Conservation (phyloP, 495 filamentous ascomycete species). For the Penicillium paxilli region DNA sequence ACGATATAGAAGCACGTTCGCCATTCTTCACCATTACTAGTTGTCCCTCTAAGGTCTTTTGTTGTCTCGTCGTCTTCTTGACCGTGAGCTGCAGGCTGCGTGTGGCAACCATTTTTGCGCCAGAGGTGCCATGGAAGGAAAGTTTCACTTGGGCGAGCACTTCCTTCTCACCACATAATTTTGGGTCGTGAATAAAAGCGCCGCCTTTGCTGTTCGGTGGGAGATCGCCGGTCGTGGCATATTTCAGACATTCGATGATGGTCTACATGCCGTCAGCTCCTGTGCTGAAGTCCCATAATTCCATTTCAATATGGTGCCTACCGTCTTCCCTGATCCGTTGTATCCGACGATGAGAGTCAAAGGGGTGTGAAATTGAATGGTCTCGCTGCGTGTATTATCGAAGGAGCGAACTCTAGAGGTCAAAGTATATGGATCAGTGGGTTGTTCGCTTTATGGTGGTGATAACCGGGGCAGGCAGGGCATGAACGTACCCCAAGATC, state of each 20-base stretch:
- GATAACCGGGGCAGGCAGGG: not conserved
- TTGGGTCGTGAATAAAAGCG: slow-evolving; percentile 96
- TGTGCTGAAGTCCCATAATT: no score
- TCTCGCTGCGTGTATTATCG: slow-evolving; percentile 70
- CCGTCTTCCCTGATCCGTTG: slow-evolving; percentile 96
- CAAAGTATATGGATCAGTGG: not conserved
- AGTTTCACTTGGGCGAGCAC: slow-evolving; percentile 91
- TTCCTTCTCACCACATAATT: slow-evolving; percentile 86
- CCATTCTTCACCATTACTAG: slow-evolving; percentile 75
- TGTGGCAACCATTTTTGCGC: slow-evolving; percentile 75
- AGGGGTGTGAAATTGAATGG: slow-evolving; percentile 86
- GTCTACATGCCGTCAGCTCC: slow-evolving; percentile 53
- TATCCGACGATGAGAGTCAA: slow-evolving; percentile 94
- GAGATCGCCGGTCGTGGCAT: slow-evolving; percentile 91
- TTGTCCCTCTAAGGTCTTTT: slow-evolving; percentile 79
- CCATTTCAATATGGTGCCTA: no score
- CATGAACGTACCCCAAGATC: slow-evolving; percentile 64
- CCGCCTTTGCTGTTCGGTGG: slow-evolving; percentile 93
- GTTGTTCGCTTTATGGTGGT: not conserved
- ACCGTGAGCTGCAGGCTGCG: slow-evolving; percentile 82
- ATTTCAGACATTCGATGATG: slow-evolving; percentile 98
- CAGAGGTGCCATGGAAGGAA: slow-evolving; percentile 73
- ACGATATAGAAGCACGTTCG: slow-evolving; percentile 76
- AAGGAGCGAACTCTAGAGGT: slow-evolving; percentile 80
- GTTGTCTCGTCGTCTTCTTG: slow-evolving; percentile 71